Conservation (phyloP, 768 basidiomycete genomes). For the Amanita pallidorosea region DNA sequence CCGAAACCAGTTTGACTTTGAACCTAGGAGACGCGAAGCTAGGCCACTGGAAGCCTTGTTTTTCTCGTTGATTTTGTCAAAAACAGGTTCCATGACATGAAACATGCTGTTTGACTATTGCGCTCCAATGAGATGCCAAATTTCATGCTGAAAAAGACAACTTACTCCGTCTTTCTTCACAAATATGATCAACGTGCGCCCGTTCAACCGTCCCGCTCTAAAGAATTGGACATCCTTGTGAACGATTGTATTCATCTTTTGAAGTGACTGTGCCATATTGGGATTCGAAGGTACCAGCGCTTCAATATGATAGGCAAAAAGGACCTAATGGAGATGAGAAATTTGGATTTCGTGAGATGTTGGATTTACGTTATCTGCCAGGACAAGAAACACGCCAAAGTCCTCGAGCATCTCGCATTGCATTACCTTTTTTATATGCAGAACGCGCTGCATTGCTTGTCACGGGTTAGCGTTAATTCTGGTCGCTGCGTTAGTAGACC, state of each 20-base stretch:
- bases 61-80: conserved; percentile 74
- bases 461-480: neutral
- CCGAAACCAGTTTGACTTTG: conserved; percentile 87
- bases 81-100: conserved; percentile 87
- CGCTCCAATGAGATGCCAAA: neutral
- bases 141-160: neutral
- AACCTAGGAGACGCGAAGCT: conserved; percentile 52
- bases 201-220: conserved; percentile 79
- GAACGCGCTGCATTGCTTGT: conserved; percentile 81
- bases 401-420: conserved; percentile 95
- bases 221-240: conserved; percentile 90
- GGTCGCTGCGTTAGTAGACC: neutral
- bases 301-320: conserved; percentile 94
- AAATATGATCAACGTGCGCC: conserved; percentile 84
- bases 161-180: conserved; percentile 88
- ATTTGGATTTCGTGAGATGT: neutral
- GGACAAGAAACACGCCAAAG: conserved; percentile 91
- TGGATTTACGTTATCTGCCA: conserved; percentile 71
- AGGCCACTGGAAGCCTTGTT: conserved; percentile 50
- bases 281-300: conserved; percentile 83
- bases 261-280: conserved; percentile 69
- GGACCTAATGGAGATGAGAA: conserved; percentile 33
- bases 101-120: conserved; percentile 70
- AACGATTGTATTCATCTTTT: conserved; percentile 72
- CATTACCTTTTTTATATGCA: conserved; percentile 89